Conservation (phyloP, 164 flowering plant species). For the Chimonanthus salicifolius region DNA sequence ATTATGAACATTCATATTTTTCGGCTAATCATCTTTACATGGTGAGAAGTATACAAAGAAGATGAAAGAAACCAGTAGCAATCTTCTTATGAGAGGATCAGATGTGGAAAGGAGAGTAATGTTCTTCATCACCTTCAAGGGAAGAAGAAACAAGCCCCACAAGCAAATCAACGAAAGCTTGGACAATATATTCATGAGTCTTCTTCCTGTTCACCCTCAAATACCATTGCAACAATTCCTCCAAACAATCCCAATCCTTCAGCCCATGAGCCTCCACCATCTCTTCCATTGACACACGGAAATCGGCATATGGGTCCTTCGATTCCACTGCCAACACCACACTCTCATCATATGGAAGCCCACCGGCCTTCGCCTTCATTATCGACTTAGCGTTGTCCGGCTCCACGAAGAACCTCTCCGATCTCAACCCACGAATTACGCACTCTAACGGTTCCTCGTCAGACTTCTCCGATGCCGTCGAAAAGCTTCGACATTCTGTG, state of each 20-base stretch:
- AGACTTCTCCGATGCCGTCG: conserved; percentile 25
- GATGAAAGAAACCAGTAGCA: too few relatives aligned
- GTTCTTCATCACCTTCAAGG: conserved; percentile 3
- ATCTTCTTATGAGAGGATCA: too few relatives aligned
- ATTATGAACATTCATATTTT: too few relatives aligned
- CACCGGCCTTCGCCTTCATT: conserved; percentile 28
- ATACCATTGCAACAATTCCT: conserved; percentile 62
- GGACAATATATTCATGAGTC: conserved; percentile 58
- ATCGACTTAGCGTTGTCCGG: conserved; percentile 52
- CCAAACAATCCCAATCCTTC: conserved; percentile 60
- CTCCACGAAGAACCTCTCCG: conserved; percentile 67
- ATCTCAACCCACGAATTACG: conserved; percentile 45
- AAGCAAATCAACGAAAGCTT: conserved; percentile 78
- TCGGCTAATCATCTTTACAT: too few relatives aligned
- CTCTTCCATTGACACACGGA: conserved; percentile 73
- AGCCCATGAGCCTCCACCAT: conserved; percentile 71
- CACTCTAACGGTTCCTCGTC: conserved; percentile 28
- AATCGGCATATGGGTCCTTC: conserved; percentile 58
- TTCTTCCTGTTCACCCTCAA: conserved; percentile 53
- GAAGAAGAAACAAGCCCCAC: conserved; percentile 32
- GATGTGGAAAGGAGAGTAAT: conserved; percentile 3
- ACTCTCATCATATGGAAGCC: conserved; percentile 37
- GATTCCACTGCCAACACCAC: conserved; percentile 59
- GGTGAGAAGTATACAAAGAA: too few relatives aligned
- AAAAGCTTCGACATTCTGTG: conserved; percentile 30